Evolutionary conservation across 768 basidiomycete species (phyloP).

Genomic region (Agrocybe praecox): DNA sequence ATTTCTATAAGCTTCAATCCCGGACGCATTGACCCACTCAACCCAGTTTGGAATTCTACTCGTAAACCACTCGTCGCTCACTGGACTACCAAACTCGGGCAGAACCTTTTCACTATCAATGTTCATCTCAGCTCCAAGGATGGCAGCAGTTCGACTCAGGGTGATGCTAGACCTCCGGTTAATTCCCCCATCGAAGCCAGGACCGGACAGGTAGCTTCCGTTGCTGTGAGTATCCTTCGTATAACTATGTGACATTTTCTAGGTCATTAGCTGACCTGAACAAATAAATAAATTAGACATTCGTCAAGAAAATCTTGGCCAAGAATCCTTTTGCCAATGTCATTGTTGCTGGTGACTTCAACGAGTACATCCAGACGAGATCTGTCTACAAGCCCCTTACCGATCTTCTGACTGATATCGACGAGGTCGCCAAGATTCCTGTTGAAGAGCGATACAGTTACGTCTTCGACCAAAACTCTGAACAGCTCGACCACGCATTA

Average conservation of each 20-base stretch:
- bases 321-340: conserved; percentile 48
- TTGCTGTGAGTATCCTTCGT: conserved; percentile 45
- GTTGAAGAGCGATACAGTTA: conserved; percentile 62
- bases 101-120: conserved; percentile 59
- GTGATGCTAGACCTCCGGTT: conserved; percentile 59
- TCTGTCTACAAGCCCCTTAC: conserved; percentile 49
- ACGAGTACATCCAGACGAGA: conserved; percentile 58
- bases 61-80: conserved; percentile 63
- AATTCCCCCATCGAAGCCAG: conserved; percentile 53
- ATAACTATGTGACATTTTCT: no score
- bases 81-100: conserved; percentile 49
- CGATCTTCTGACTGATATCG: conserved; percentile 46
- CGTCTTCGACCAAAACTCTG: conserved; percentile 57
- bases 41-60: conserved; percentile 53
- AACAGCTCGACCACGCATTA: conserved; percentile 64
- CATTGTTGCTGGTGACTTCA: conserved; percentile 62
- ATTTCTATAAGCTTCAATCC: conserved; percentile 58
- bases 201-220: conserved; percentile 48
- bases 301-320: conserved; percentile 46
- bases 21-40: conserved; percentile 61
- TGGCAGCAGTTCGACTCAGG: conserved; percentile 55
- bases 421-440: conserved; percentile 49
- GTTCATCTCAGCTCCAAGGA: conserved; percentile 61
- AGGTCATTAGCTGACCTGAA: no score
- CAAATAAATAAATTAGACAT: conserved; percentile 38